Base-by-base conservation (phyloP, 192 early-diverging fungal genomes). In the Backusella liffmaniae region DNA sequence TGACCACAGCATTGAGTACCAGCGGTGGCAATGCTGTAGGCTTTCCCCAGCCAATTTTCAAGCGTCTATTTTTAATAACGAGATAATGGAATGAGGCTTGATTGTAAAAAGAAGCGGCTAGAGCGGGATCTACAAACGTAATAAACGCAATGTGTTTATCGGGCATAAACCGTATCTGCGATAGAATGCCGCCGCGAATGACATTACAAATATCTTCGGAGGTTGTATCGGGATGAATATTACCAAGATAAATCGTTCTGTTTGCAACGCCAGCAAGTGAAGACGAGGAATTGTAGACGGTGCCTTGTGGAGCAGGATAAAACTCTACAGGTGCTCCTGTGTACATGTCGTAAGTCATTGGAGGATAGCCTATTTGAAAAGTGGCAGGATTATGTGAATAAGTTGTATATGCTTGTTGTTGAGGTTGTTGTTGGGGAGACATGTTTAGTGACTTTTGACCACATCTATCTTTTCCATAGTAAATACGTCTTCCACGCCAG, bases 381-480 rank as follows among this genome's bases (percentile, higher is more conserved):
- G 26, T 67, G 75, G 18, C 46, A 34, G 32, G 71, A 82, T 13
- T 37, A n/a, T 26, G 79, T 67, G 23, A 37, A 29, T 51, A 39
- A n/a, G 35, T 29, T 73, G 72, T 51, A 62, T 37, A 44, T 73
- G 44, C 12, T 21, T 73, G 72, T 36, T 36, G 72, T 44, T 32
- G 69, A 18, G 34, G 70, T 53, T 75, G 79, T 18, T 32, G 71
- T 46, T 51, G 81, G 53, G 70, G 71, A 73, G 73, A 81, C 67
- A 66, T 76, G 6, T 56, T 56, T 41, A 81, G 35, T 34, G 70
- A 16, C 70, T 70, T 73, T 80, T 80, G 39, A 78, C 89, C 88
- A 74, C 94, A 97, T 35, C 94, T 84, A 86, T 97, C 95, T 80
- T 92, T 94, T 59, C 95, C 95, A 83, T 92, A 97, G 70, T 90